These are phyloP conservation scores for Rhododendron ferrugineum DNA, from an alignment of 148 eudicot genomes.

Conservation along the genomic window DNA sequence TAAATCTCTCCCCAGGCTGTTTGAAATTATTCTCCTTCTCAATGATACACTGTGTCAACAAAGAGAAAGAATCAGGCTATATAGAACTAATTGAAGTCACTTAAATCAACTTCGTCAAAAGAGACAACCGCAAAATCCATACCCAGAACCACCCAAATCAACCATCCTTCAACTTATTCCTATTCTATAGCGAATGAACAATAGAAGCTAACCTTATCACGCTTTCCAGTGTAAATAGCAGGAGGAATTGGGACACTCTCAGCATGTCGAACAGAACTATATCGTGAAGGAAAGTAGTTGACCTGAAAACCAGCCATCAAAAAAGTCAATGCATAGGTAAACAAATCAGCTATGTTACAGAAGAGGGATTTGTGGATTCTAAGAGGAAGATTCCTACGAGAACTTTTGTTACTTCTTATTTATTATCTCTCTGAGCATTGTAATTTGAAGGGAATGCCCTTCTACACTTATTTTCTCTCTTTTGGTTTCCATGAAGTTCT, in stretches of 20 bases:
- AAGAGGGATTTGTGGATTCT: background rate
- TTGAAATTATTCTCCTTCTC: slow-evolving; percentile 13
- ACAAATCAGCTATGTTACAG: background rate
- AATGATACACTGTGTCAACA: background rate
- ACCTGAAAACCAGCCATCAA: slow-evolving; percentile 34
- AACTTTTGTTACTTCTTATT: background rate
- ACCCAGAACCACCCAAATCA: background rate
- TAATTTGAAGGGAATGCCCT: background rate
- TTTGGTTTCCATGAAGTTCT: background rate
- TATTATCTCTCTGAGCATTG: background rate
- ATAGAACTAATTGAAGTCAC: background rate
- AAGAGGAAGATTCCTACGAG: background rate
- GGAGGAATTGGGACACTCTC: slow-evolving; percentile 77
- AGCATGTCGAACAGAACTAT: slow-evolving; percentile 83
- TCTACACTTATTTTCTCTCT: background rate
- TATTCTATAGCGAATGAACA: background rate
- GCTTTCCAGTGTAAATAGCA: slow-evolving; percentile 49
- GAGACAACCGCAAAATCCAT: background rate
- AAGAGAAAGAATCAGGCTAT: background rate
- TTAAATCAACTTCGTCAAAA: background rate
- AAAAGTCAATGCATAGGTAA: background rate
- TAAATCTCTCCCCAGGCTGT: slow-evolving; percentile 5
- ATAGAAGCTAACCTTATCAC: slow-evolving; percentile 56
- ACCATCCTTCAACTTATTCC: background rate
- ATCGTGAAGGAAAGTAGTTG: slow-evolving; percentile 91